Base-by-base conservation (phyloP, 306 rosid genomes). In the Geum urbanum region DNA sequence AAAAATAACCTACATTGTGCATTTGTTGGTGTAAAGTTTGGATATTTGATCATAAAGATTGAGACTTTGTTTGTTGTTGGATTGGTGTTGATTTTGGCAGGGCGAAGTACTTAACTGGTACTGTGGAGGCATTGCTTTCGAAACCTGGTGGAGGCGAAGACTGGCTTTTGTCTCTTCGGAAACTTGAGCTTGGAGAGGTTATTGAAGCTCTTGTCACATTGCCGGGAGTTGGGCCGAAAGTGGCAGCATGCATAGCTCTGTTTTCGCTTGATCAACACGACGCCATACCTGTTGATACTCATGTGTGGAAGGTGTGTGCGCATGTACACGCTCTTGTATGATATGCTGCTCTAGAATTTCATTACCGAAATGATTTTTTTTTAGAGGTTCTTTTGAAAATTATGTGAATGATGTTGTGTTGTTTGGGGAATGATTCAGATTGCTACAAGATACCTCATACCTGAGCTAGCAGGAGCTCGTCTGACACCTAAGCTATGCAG, bases 181-280 rank as follows among this genome's bases (percentile, higher is more conserved):
- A 83, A 24, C 61, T 76, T 77, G 95, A 80, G 64, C 96, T 89
- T 44, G 78, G 62, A 70, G 87, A 80, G 50, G 95, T 81, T 72
- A 85, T 86, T 71, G 76, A 74, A 61, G 81, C 83, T 16, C 96
- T 92, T 66, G 82, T 73, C 19, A 79, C 89, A 7, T 81, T 94
- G 44, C 97, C 97, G 37, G 97, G 97, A 55, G 97, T 94, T 58
- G 98, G 98, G 61, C 98, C 97, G 13, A 94, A 90, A 83, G 98
- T 94, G 70, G 98, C 97, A 40, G 96, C 98, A 45, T 94, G 98
- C 72, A 77, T 94, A 19, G 96, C 98, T 74, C 96, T 94, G 43
- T 94, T 87, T 84, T 94, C 97, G 27, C 98, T 94, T 39, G 98
- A 94, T 80, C 98, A 94, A 55, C 98, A 90, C 64, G 89, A 88